Evolutionary conservation across 2,329 filamentous ascomycete species (phyloP).

Genomic region (Alternaria sp.): DNA sequence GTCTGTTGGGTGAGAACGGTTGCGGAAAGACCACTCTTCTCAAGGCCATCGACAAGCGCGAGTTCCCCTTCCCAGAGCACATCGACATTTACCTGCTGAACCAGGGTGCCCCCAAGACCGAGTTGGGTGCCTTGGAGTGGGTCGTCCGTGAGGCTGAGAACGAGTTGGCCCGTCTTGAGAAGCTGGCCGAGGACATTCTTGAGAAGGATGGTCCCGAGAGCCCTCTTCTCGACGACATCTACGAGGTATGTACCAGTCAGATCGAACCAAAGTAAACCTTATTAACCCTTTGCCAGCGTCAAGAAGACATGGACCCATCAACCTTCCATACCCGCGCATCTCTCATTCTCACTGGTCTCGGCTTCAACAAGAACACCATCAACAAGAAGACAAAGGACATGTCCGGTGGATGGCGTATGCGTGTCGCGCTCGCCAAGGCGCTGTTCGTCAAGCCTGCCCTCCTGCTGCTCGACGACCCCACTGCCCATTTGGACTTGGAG

Average conservation of each 20-base stretch:
- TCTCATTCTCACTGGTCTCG: constrained; percentile 96
- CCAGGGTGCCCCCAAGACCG: constrained; percentile 89
- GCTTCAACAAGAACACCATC: constrained; percentile 98
- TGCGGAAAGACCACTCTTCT: constrained; percentile 98
- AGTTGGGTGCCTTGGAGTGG: constrained; percentile 94
- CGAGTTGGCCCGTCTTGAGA: constrained; percentile 90
- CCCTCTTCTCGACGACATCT: constrained; percentile 89
- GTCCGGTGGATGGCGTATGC: constrained; percentile 99
- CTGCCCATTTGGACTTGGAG: constrained; percentile 98
- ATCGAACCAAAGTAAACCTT: not conserved
- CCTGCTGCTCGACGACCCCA: constrained; percentile 95
- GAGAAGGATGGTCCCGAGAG: constrained; percentile 93
- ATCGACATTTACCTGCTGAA: constrained; percentile 99
- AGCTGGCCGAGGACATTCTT: constrained; percentile 85
- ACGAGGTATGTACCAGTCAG: constrained; percentile 74
- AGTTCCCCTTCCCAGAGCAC: constrained; percentile 95
- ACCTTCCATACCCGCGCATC: constrained; percentile 96
- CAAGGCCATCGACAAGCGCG: constrained; percentile 91
- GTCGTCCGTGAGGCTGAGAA: constrained; percentile 93
- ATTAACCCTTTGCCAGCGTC: constrained; percentile 69
- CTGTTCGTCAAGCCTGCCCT: constrained; percentile 98
- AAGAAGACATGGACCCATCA: constrained; percentile 98
- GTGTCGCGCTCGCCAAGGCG: constrained; percentile 95
- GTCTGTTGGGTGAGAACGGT: constrained; percentile 96
- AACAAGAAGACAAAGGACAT: constrained; percentile 99